These are phyloP conservation scores for Lasiosphaeris hirsuta DNA, from an alignment of 495 filamentous ascomycete genomes.

Conservation along the genomic window DNA sequence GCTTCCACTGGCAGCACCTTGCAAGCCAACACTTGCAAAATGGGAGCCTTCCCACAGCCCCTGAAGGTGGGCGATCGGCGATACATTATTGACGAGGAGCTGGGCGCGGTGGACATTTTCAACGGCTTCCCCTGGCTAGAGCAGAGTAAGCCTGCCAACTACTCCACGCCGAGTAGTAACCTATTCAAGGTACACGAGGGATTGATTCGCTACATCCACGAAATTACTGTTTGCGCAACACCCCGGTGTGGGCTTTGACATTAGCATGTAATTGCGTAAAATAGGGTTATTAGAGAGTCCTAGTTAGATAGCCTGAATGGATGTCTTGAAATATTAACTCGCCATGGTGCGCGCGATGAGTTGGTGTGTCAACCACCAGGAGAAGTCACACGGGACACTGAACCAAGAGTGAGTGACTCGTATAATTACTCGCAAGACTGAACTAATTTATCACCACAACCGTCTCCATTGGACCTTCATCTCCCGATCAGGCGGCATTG, in stretches of 20 bases:
- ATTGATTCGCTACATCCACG: slow-evolving; percentile 38
- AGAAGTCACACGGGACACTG: too few relatives aligned
- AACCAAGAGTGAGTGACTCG: too few relatives aligned
- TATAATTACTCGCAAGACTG: too few relatives aligned
- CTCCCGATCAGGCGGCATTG: slow-evolving; percentile 27
- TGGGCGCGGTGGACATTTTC: slow-evolving; percentile 36
- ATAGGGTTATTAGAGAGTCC: too few relatives aligned
- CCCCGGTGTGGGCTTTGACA: slow-evolving; percentile 6
- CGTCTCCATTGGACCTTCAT: too few relatives aligned
- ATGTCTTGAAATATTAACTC: too few relatives aligned
- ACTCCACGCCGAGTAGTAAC: slow-evolving; percentile 31
- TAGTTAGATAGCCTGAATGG: too few relatives aligned
- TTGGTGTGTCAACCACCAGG: too few relatives aligned
- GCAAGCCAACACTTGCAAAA: slow-evolving; percentile 35
- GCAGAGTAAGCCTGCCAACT: slow-evolving; percentile 16
- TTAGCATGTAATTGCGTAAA: too few relatives aligned
- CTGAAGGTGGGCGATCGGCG: slow-evolving; percentile 33
- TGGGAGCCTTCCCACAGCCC: slow-evolving; percentile 31
- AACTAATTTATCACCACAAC: too few relatives aligned
- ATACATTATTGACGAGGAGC: slow-evolving; percentile 36
- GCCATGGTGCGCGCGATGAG: too few relatives aligned
- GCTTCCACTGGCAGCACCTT: slow-evolving; percentile 21
- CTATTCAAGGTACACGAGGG: slow-evolving; percentile 34
- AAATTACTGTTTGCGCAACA: slow-evolving; percentile 21
- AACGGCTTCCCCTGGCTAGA: slow-evolving; percentile 38